Base-by-base conservation (phyloP, 257 asterid species). In the Forsythia suspensa region DNA sequence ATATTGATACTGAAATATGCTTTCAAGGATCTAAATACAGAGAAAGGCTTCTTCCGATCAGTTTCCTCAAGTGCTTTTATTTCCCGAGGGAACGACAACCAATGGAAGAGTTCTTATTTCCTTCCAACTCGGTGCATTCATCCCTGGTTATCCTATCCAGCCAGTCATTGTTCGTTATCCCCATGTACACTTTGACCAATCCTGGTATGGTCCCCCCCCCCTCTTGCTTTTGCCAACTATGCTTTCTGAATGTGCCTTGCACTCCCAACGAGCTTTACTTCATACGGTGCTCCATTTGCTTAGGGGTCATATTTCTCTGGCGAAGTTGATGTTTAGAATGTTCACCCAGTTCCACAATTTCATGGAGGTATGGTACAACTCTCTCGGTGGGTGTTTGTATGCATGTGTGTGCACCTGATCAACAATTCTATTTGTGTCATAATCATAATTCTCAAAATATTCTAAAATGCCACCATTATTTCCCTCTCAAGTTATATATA, bases 81-180 rank as follows among this genome's bases (percentile, higher is more conserved):
- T 96, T 96, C 99, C 99, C 0, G 99, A 96, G 90, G 99, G 99
- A 86, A 96, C 99, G n/a, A 96, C 99, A 20, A 94, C 91, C 89
- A 96, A 92, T 75, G 99, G 98, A 87, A 96, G 97, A 90, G 90
- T 77, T 72, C 82, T 94, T 76, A 84, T 96, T 82, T 94, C 99
- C 48, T 96, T 96, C 84, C 97, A 96, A 86, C 95, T 91, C 44
- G 99, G 99, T 77, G 99, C 99, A n/a, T 96, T 96, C 89, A 91
- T 96, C 80, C 97, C 99, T 36, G 97, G 96, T 51, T 94, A 85
- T 84, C 94, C 98, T 44, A 91, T 96, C 72, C 99, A 96, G 85
- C 99, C 99, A 75, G 95, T 96, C 59, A 55, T 88, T 71, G 93
- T 96, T 42, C 97, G 91, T 57, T 96, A 94, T 85, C 98, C 98